phyloP scores from a whole-genome alignment of 2,329 filamentous ascomycete species.

The Zasmidium cellare region DNA sequence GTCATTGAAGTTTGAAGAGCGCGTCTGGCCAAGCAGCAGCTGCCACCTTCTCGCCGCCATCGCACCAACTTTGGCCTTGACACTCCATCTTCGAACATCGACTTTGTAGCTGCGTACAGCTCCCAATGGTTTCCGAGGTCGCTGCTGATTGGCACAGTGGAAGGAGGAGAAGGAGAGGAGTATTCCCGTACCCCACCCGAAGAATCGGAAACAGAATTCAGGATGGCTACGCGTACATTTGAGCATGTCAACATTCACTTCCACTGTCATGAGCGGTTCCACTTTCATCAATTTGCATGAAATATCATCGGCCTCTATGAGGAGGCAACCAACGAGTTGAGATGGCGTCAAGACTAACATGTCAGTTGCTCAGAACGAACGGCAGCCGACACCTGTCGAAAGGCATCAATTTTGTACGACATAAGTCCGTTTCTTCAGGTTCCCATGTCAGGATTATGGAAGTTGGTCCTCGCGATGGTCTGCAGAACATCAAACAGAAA shows the following conservation, averaged over 20 bases:
- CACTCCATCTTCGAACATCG: background rate
- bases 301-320: background rate
- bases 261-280: background rate
- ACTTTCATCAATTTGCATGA: background rate
- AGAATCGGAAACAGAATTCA: background rate
- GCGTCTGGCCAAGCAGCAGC: background rate
- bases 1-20: background rate
- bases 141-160: background rate
- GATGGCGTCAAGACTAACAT: too few relatives aligned
- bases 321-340: too few relatives aligned
- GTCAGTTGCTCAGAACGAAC: too few relatives aligned
- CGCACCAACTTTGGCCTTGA: background rate
- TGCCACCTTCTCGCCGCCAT: background rate
- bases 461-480: slow-evolving; percentile 2
- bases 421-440: background rate
- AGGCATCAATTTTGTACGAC: background rate
- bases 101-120: background rate
- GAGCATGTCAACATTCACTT: background rate
- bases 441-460: background rate
- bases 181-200: background rate
- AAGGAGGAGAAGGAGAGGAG: background rate
- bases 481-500: slow-evolving; percentile 35
- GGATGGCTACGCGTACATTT: too few relatives aligned
- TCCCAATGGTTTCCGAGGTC: background rate
- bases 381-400: too few relatives aligned